phyloP scores from a whole-genome alignment of 164 flowering plant species.

The Cinnamomum chago region DNA sequence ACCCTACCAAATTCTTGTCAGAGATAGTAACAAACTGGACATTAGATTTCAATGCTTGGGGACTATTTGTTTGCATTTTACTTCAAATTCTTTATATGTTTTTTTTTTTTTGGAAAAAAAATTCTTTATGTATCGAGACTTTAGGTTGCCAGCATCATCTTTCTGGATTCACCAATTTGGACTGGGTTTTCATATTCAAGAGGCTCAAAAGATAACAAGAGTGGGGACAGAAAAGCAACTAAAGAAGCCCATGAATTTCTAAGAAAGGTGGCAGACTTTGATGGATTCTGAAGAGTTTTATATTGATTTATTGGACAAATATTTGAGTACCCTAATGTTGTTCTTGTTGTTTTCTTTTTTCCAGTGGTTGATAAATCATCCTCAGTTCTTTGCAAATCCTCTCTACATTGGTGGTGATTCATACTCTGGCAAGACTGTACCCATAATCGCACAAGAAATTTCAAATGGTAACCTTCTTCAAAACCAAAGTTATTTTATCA shows the following conservation, averaged over 20 bases:
- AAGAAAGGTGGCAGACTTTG: conserved; percentile 13
- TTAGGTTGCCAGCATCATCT: conserved; percentile 19
- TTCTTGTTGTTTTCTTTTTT: not conserved
- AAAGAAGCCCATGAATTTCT: conserved; percentile 13
- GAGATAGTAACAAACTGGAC: too few species aligned
- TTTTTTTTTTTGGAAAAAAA: too few species aligned
- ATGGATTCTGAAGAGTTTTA: not conserved
- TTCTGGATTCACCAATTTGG: conserved; percentile 20
- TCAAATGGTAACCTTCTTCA: conserved; percentile 16
- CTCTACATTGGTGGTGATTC: conserved; percentile 35
- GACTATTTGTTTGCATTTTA: too few species aligned
- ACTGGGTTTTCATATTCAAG: conserved; percentile 25
- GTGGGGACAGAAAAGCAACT: conserved; percentile 9
- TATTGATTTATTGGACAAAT: not conserved
- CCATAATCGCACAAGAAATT: conserved; percentile 21
- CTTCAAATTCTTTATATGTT: too few species aligned
- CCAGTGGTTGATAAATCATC: conserved; percentile 30
- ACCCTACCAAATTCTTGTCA: too few species aligned
- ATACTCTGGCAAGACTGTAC: conserved; percentile 25
- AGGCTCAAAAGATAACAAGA: not conserved
- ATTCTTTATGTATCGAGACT: not conserved
- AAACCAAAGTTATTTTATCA: too few species aligned
- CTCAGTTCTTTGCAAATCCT: conserved; percentile 23
- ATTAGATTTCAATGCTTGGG: too few species aligned
- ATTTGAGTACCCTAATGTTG: not conserved